Percentiles rank a stretch among this genome's conserved stretches.
Evolutionary conservation across 257 asterid genomes (phyloP).

Genomic region (Petunia secreta): DNA sequence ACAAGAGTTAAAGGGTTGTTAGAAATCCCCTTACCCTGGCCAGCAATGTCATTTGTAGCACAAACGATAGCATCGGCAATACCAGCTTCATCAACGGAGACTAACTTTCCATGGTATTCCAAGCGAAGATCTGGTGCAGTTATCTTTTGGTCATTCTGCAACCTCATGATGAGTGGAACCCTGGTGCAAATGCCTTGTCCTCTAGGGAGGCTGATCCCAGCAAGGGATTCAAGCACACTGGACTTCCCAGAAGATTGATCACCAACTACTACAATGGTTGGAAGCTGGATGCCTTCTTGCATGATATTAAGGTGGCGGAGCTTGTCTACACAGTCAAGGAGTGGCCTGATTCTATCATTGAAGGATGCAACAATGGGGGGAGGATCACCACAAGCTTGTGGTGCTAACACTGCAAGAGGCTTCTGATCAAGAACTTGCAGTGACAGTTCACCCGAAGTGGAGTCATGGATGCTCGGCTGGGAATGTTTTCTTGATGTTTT

Average conservation of each 20-base stretch:
- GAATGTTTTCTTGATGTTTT: no score
- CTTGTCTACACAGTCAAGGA: constrained; percentile 46
- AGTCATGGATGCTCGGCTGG: neutral
- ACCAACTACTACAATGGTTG: constrained; percentile 56
- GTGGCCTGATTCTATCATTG: constrained; percentile 45
- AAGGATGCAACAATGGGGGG: constrained; percentile 48
- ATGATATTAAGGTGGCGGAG: constrained; percentile 48
- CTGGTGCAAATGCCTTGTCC: constrained; percentile 61
- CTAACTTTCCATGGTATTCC: constrained; percentile 32
- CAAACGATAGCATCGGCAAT: constrained; percentile 27
- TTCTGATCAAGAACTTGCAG: neutral
- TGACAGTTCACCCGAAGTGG: neutral
- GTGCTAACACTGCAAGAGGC: neutral
- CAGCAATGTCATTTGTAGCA: constrained; percentile 42
- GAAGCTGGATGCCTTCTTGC: constrained; percentile 58
- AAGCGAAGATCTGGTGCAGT: constrained; percentile 33
- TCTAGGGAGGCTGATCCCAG: constrained; percentile 57
- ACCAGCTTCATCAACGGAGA: constrained; percentile 35
- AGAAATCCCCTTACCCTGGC: constrained; percentile 45
- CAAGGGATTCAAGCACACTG: constrained; percentile 55
- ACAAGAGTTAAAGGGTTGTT: constrained; percentile 38
- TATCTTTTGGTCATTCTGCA: constrained; percentile 32
- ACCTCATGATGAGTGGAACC: constrained; percentile 48
- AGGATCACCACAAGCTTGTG: neutral
- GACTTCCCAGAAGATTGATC: constrained; percentile 60